These are phyloP conservation scores for Metschnikowia noctiluminum DNA, from an alignment of 805 yeast genomes.

Conservation along the genomic window DNA sequence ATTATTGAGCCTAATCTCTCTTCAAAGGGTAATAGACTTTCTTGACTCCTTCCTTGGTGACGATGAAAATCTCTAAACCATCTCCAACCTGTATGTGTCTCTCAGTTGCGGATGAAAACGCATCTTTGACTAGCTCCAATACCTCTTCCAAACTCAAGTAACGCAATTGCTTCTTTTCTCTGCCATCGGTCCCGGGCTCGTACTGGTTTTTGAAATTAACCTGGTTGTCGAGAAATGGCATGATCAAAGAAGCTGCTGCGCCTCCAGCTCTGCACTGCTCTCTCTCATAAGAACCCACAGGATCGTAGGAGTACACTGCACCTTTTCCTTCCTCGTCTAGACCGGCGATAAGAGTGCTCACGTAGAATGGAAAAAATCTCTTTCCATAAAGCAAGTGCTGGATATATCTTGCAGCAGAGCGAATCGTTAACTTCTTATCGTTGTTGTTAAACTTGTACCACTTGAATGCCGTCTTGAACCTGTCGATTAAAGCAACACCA, in stretches of 20 bases:
- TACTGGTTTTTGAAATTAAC: constrained; percentile 93
- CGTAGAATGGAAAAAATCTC: constrained; percentile 95
- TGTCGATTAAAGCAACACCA: constrained; percentile 77
- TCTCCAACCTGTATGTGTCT: constrained; percentile 99
- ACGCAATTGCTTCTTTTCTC: constrained; percentile 54
- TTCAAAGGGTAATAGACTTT: constrained; percentile 81
- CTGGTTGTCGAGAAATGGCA: constrained; percentile 97
- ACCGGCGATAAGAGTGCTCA: constrained; percentile 92
- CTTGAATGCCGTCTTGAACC: constrained; percentile 65
- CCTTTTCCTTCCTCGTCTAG: constrained; percentile 90
- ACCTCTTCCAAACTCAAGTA: constrained; percentile 81
- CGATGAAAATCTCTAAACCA: constrained; percentile 84
- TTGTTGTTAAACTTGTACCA: constrained; percentile 91
- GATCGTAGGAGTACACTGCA: constrained; percentile 93
- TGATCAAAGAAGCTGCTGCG: constrained; percentile 90
- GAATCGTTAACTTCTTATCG: constrained; percentile 62
- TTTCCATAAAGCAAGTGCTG: constrained; percentile 90
- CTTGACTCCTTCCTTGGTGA: constrained; percentile 89
- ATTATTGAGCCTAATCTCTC: constrained; percentile 55
- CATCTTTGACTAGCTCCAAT: constrained; percentile 82
- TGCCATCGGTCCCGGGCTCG: constrained; percentile 75
- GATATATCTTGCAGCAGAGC: constrained; percentile 83
- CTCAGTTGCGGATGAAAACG: constrained; percentile 94
- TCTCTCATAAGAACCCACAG: constrained; percentile 96
- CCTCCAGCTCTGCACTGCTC: constrained; percentile 98